Base-by-base conservation (phyloP, 108 stramenopile species). In the Fragilariopsis cylindrus region DNA sequence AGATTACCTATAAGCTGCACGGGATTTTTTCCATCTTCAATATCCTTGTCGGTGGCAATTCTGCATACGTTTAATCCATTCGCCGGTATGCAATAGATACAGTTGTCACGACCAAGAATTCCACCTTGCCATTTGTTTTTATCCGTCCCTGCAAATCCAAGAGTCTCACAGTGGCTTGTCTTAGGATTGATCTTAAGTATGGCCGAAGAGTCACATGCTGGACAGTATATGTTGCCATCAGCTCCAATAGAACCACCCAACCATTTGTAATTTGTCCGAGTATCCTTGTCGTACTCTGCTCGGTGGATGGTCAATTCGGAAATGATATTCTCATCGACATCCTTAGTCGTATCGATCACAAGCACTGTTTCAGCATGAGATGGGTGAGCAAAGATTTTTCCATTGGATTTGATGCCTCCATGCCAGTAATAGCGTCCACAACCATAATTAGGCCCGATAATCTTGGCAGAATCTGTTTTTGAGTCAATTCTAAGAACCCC, bases 81-180 rank as follows among this genome's bases (percentile, higher is more conserved):
- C 53, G 87, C 82, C 9, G 92, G 92, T 39, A 96, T 86, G 42
- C 84, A 86, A 57, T 93, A 96, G 19, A 96, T 82, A 62, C 80
- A 87, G 46, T 85, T 86, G 73, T 96, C 92, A 9, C 82, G 65
- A 45, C 72, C 84, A 65, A 91, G 47, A 4, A 88, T 74, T 19
- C 89, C 95, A 43, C 92, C 92, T 75, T 96, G 93, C 82, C 88
- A 96, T 72, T 96, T 94, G 47, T 96, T 96, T 71, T 90, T 92
- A 48, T 78, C 81, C 7, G 41, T 65, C 48, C 85, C 83, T 4
- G 86, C 78, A 67, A 73, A 79, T 12, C 87, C 85, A 48, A 83
- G 74, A 5, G 88, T 88, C 18, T 70, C 62, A 65, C 81, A 84
- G 9, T 76, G 53, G 56, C 85, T 75, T 16, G 72, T 79, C 11